Conservation (phyloP, 225 moss, liverwort and hornwort genomes). For the Marchantia paleacea region DNA sequence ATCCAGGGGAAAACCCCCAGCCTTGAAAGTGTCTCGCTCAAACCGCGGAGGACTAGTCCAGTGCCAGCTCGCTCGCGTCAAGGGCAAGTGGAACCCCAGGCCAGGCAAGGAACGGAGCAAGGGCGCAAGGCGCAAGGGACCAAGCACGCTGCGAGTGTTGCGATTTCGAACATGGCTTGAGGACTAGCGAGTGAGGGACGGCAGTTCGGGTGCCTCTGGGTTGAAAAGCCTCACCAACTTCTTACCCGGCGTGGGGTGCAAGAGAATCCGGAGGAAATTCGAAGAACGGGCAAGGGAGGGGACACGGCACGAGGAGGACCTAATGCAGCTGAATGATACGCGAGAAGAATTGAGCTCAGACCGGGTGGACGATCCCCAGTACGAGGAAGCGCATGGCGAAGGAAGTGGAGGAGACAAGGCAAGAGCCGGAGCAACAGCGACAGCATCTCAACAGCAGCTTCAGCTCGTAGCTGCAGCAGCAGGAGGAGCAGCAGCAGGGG, state of each 20-base stretch:
- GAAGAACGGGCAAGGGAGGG: background rate
- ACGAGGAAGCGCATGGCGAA: background rate
- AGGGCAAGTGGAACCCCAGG: background rate
- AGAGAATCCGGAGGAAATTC: background rate
- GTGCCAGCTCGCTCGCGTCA: background rate
- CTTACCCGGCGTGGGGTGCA: background rate
- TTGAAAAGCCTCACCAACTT: background rate
- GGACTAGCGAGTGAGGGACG: background rate
- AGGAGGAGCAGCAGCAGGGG: background rate
- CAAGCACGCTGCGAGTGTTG: background rate
- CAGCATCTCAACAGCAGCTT: background rate
- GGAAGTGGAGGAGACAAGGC: conserved; percentile 10
- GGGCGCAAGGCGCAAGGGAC: background rate
- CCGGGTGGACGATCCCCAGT: background rate
- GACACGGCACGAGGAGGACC: background rate
- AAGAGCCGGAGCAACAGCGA: background rate
- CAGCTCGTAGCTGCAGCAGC: background rate
- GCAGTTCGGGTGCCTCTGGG: background rate
- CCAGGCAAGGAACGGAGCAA: background rate
- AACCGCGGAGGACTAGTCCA: background rate
- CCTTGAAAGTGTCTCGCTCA: background rate
- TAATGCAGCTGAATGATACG: conserved; percentile 23
- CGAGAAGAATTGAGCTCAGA: conserved; percentile 12
- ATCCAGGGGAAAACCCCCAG: background rate
- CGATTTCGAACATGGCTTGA: background rate